phyloP scores from a whole-genome alignment of 2,329 filamentous ascomycete species.

The Trichophaea hybrida region DNA sequence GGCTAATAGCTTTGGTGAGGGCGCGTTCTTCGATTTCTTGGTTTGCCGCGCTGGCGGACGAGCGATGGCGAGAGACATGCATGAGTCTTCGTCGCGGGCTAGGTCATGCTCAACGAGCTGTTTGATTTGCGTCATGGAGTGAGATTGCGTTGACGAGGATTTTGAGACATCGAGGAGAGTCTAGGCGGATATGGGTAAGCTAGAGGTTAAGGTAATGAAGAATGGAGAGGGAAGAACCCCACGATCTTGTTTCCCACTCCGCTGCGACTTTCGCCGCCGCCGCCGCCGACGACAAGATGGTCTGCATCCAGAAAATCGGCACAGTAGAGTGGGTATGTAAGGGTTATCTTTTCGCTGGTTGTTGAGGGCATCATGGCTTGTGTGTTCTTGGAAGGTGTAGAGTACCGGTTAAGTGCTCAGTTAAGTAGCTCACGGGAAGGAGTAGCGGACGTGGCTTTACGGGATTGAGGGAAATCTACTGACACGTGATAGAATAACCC shows the following conservation, averaged over 20 bases:
- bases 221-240: not conserved
- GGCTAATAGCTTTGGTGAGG: slow-evolving; percentile 12
- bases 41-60: not conserved
- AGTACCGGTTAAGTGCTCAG: no score
- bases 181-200: slow-evolving; percentile 1
- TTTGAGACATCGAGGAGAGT: slow-evolving; percentile 17
- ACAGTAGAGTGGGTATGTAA: slow-evolving; percentile 26
- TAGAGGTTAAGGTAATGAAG: slow-evolving; percentile 3
- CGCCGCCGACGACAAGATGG: slow-evolving; percentile 25
- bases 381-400: not conserved
- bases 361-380: slow-evolving; percentile 22
- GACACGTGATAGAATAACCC: no score
- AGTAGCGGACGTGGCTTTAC: no score
- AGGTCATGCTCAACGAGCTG: slow-evolving; percentile 22
- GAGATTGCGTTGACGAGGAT: not conserved
- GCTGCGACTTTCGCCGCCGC: slow-evolving; percentile 26
- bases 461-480: no score
- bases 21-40: slow-evolving; percentile 5
- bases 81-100: slow-evolving; percentile 24
- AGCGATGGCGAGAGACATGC: slow-evolving; percentile 25
- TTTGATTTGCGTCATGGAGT: slow-evolving; percentile 6
- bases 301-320: slow-evolving; percentile 26
- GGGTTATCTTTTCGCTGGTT: slow-evolving; percentile 25
- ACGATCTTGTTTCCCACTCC: slow-evolving; percentile 28
- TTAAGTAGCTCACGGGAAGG: no score